phyloP scores from a whole-genome alignment of 768 basidiomycete species.

The Coprinellus micaceus region DNA sequence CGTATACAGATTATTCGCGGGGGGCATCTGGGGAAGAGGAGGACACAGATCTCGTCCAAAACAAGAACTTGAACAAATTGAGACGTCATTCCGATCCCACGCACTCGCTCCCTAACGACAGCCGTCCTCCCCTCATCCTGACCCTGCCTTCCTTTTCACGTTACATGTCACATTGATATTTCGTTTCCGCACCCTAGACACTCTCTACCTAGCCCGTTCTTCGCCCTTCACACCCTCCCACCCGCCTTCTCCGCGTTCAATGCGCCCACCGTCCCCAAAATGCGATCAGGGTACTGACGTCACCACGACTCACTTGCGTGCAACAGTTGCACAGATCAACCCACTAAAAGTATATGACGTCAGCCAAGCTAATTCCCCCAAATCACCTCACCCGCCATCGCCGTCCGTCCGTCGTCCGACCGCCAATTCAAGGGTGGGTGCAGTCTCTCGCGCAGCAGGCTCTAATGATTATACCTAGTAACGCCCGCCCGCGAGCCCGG shows the following conservation, averaged over 20 bases:
- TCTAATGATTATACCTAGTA: too few relatives aligned
- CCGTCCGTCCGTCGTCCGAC: not conserved
- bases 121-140: not conserved
- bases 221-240: not conserved
- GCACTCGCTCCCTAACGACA: conserved; percentile 8
- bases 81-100: not conserved
- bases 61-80: not conserved
- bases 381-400: too few relatives aligned
- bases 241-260: not conserved
- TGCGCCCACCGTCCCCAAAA: not conserved
- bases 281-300: conserved; percentile 12
- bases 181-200: not conserved
- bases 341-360: conserved; percentile 35
- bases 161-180: not conserved
- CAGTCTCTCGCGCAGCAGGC: not conserved
- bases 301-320: conserved; percentile 39
- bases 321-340: conserved; percentile 59
- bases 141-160: not conserved
- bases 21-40: not conserved
- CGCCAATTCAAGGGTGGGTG: not conserved
- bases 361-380: conserved; percentile 7
- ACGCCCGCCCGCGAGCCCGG: too few relatives aligned
- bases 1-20: too few relatives aligned
- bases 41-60: not conserved
- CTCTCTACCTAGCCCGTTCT: not conserved